Base-by-base conservation (phyloP, 768 basidiomycete species). In the Filobasidium wieringae region DNA sequence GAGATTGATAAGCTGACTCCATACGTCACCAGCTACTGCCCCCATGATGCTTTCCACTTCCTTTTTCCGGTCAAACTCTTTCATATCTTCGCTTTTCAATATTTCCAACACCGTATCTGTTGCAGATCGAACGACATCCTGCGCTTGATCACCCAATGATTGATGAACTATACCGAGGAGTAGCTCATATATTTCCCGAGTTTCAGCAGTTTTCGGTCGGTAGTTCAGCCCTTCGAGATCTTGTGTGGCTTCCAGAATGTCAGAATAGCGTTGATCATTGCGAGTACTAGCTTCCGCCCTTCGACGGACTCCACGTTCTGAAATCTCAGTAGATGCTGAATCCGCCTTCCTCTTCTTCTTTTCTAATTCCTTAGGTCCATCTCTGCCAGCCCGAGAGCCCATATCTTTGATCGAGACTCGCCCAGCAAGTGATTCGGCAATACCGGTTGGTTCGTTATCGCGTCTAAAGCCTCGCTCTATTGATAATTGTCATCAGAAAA, bases 41-140 rank as follows among this genome's bases (percentile, higher is more conserved):
- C 88, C 74, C n/a, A 82, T 73, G 51, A 88, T 79, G 17, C 83
- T 82, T 72, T 93, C 86, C 6, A 93, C 80, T 69, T 96, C 90
- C 76, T 82, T 87, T 75, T 96, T 93, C 79, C 91, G 92, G 79
- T 96, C 93, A 66, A 96, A 92, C 69, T 96, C 92, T 75, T 91
- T 93, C 76, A 89, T 71, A 58, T 79, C 78, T 64, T 95, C 90
- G 64, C 80, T 85, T 76, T 96, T 97, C 63, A 97, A 79, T 4
- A 81, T 80, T 75, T 92, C 89, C 49, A 99, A 76, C 1, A 92
- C 84, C 0, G 81, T 80, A 73, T 99, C 93, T n/a, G 95, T 87
- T 1, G 95, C 95, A 63, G 87, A 89, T 19, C 93, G 85, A 49
- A 99, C 84, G 66, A 97, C 84, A 63, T 96, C 92, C 71, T 95